phyloP scores from a whole-genome alignment of 495 filamentous ascomycete genomes.

The Halenospora varia region DNA sequence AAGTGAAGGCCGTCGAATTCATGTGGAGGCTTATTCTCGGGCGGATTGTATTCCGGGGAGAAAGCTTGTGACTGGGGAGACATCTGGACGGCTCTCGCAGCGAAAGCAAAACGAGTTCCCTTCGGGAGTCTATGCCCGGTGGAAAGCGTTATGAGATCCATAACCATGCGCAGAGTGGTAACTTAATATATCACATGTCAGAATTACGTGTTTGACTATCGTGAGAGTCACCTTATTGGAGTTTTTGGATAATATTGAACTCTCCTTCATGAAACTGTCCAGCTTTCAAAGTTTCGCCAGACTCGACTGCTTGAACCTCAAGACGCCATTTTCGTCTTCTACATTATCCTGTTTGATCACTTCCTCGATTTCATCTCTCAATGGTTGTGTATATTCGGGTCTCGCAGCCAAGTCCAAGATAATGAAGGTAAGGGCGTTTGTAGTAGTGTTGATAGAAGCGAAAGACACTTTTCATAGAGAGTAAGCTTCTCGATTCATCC shows the following conservation, averaged over 20 bases:
- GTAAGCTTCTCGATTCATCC: background rate
- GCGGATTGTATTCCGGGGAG: conserved; percentile 6
- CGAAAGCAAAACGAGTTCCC: background rate
- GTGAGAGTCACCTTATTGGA: no score
- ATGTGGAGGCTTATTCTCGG: background rate
- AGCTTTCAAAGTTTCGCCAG: conserved; percentile 41
- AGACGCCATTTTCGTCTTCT: conserved; percentile 22
- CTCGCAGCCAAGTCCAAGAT: conserved; percentile 8
- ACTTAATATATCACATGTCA: background rate
- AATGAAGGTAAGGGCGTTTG: conserved; percentile 19
- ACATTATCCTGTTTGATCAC: conserved; percentile 20
- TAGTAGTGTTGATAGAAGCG: conserved; percentile 33
- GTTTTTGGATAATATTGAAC: conserved; percentile 24
- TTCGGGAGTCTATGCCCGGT: conserved; percentile 6
- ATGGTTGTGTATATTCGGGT: conserved; percentile 14
- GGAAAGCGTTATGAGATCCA: conserved; percentile 1
- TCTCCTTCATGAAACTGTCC: conserved; percentile 50
- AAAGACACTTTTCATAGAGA: no score
- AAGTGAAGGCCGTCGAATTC: conserved; percentile 50
- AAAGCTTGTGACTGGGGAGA: background rate
- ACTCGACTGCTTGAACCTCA: conserved; percentile 27
- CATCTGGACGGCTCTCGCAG: background rate
- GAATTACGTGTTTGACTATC: no score
- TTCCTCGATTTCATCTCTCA: conserved; percentile 19
- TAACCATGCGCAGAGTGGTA: background rate